Percentiles rank a stretch among this genome's conserved stretches.
phyloP scores from a whole-genome alignment of 2,329 filamentous ascomycete genomes.

The Colletotrichum spaethianum region DNA sequence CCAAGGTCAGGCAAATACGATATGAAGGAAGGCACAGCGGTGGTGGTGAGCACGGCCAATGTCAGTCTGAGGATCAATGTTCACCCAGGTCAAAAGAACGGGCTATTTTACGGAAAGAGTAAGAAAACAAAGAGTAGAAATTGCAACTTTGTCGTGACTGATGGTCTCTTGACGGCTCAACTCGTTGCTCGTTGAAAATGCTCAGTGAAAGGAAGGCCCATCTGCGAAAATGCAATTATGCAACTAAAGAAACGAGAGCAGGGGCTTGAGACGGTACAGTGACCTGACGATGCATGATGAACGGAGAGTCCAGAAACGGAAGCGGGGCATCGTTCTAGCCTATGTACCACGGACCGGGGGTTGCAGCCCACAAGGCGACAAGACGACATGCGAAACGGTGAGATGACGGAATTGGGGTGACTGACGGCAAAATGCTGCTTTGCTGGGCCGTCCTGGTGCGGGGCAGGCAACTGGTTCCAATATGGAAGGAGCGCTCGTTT shows the following conservation, averaged over 20 bases:
- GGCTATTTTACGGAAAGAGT: not conserved
- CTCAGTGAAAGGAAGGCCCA: not conserved
- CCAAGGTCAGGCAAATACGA: not conserved
- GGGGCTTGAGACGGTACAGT: not conserved
- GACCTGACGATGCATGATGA: not conserved
- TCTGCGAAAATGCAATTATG: not conserved
- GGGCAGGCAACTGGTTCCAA: not conserved
- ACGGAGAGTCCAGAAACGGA: not conserved
- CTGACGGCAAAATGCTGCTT: not conserved
- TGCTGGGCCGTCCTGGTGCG: not conserved
- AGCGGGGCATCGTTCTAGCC: not conserved
- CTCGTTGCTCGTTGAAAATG: not conserved
- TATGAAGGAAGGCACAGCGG: not conserved
- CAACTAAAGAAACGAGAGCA: not conserved
- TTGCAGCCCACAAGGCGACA: not conserved
- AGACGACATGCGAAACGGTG: not conserved
- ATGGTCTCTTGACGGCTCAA: not conserved
- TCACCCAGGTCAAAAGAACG: not conserved
- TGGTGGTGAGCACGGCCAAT: not conserved
- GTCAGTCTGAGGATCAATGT: not conserved
- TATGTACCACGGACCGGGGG: not conserved
- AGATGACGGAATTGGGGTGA: not conserved
- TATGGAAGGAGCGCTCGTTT: not conserved
- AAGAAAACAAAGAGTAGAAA: not conserved
- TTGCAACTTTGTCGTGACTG: not conserved